A percentile compares a stretch with the other conserved stretches of the same genome.
These are phyloP conservation scores for Quercus bicolor DNA, from an alignment of 306 rosid genomes.

Conservation along the genomic window DNA sequence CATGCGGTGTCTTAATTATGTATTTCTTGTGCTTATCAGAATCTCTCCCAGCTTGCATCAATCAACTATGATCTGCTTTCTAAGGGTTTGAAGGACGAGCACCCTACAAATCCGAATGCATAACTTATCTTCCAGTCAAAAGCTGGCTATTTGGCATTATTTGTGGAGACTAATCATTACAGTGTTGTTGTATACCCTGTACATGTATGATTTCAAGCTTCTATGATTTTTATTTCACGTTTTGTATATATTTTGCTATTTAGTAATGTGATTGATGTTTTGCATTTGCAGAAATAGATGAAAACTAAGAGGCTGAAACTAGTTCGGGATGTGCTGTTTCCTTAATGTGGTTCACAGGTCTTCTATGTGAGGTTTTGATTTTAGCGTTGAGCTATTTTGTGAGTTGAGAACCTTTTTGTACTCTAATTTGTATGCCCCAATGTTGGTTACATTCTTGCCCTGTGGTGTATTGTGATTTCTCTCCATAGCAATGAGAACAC, in stretches of 20 bases:
- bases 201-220: constrained; percentile 57
- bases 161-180: constrained; percentile 38
- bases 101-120: constrained; percentile 49
- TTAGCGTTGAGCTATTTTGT: constrained; percentile 18
- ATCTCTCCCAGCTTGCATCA: constrained; percentile 99
- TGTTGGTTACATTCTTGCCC: constrained; percentile 28
- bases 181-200: constrained; percentile 61
- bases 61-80: constrained; percentile 96
- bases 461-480: constrained; percentile 10
- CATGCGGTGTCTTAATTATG: neutral
- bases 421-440: constrained; percentile 18
- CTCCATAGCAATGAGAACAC: constrained; percentile 33
- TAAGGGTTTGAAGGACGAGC: constrained; percentile 88
- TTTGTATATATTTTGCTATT: constrained; percentile 16
- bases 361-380: constrained; percentile 37
- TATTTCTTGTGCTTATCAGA: constrained; percentile 57
- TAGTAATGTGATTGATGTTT: constrained; percentile 20
- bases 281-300: constrained; percentile 57
- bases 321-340: constrained; percentile 46
- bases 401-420: constrained; percentile 30
- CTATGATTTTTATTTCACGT: neutral
- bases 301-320: constrained; percentile 37
- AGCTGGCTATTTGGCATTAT: constrained; percentile 36
- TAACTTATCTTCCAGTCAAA: constrained; percentile 32
- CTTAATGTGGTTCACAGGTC: constrained; percentile 34